Evolutionary conservation across 352 stramenopile species (phyloP), one percentile per base, ranked within the genome.

Genomic region (Peronospora destructor): DNA sequence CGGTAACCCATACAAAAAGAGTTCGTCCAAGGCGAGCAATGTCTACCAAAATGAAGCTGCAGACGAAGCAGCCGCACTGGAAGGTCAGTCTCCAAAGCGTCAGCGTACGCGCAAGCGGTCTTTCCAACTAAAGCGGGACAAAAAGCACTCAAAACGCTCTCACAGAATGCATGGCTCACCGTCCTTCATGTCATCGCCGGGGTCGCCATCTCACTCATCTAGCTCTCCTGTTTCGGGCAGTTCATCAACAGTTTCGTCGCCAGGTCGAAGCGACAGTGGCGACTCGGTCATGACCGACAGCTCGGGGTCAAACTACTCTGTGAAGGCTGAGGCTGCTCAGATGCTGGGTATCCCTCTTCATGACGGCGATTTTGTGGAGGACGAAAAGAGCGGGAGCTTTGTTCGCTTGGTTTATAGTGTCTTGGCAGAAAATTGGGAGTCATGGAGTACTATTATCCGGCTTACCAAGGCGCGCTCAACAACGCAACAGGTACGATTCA

Each of bases 1-100:
- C 4, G 84, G 83, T 13, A 92, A 91, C 37, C 84, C 84, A 13
- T 94, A 94, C 76, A 94, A 92, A 63, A 92, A 92, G 62, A 91
- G 67, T 35, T 62, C 77, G n/a, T 85, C 78, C 1, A 94, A 94
- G 61, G 60, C 43, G 6, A 89, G 77, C 61, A 91, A 91, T 33
- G 74, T 87, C 7, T 91, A 91, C 41, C 82, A 93, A 51, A 74
- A 70, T 16, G 84, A 94, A 63, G 81, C 83, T 46, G 83, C 83
- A 25, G 83, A 94, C 41, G 83, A 94, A 79, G 83, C 81, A 37
- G 83, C 83, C 29, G 53, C 83, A 12, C 44, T 94, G 6, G 81
- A 77, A 38, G 76, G 80, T 0, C 76, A 90, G 38, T 89, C 82
- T 10, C 73, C 79, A 6, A 94, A 89, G 52, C 77, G 81, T 2